These are phyloP conservation scores for Tuber indicum DNA, from an alignment of 495 filamentous ascomycete genomes.

Conservation along the genomic window DNA sequence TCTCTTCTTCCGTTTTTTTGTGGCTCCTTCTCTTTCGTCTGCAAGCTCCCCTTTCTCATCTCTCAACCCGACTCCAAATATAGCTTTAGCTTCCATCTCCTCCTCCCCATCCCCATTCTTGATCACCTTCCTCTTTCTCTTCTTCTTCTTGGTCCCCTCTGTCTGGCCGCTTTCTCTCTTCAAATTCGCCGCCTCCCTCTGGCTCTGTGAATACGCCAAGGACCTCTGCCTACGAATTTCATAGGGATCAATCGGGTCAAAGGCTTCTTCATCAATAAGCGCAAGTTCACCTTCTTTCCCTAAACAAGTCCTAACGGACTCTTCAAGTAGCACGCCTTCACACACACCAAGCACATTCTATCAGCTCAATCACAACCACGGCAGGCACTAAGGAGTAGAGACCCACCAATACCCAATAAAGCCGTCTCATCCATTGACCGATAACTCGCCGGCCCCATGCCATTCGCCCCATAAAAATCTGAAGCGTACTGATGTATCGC, in stretches of 20 bases:
- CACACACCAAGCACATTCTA: neutral
- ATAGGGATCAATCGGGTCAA: neutral
- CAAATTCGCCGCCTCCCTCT: neutral
- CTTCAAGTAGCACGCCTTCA: slow-evolving; percentile 33
- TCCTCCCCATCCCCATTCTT: neutral
- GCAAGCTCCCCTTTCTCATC: neutral
- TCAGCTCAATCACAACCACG: neutral
- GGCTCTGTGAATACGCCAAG: neutral
- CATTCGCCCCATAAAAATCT: slow-evolving; percentile 37
- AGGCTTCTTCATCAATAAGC: slow-evolving; percentile 18
- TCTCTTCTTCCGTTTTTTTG: neutral
- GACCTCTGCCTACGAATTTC: neutral
- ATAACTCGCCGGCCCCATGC: slow-evolving; percentile 32
- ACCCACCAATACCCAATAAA: slow-evolving; percentile 30
- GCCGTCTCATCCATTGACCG: slow-evolving; percentile 36
- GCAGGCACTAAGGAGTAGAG: neutral
- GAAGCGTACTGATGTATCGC: slow-evolving; percentile 37
- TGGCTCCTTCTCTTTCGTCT: neutral
- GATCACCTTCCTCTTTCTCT: neutral
- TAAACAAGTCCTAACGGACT: slow-evolving; percentile 22
- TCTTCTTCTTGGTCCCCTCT: neutral
- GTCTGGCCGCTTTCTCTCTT: neutral
- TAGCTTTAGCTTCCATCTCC: neutral
- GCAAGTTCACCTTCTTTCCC: slow-evolving; percentile 31
- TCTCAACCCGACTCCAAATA: neutral